Conservation (phyloP, 108 stramenopile species). For the Cafeteria roenbergensis region DNA sequence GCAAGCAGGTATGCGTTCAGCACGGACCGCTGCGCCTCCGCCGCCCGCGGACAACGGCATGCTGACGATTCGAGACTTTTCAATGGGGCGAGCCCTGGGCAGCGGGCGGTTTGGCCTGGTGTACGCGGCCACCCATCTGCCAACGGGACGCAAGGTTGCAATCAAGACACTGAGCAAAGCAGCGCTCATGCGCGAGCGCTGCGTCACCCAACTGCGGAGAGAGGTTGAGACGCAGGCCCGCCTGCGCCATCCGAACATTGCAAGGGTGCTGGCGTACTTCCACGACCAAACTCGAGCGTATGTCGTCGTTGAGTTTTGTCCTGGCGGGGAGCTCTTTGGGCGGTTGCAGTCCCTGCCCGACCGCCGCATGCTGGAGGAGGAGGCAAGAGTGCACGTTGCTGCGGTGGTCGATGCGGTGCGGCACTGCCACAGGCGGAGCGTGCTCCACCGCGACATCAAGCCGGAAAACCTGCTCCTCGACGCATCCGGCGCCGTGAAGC, state of each 20-base stretch:
- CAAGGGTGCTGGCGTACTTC: too few relatives aligned
- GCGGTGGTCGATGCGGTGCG: conserved; percentile 93
- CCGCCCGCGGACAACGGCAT: too few relatives aligned
- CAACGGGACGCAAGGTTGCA: conserved; percentile 96
- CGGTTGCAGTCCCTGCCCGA: too few relatives aligned
- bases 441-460: conserved; percentile 94
- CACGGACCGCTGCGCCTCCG: too few relatives aligned
- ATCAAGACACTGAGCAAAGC: conserved; percentile 96
- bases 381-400: conserved; percentile 92
- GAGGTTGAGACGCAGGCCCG: conserved; percentile 96
- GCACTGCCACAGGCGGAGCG: conserved; percentile 95
- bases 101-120: too few relatives aligned
- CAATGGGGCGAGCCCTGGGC: too few relatives aligned
- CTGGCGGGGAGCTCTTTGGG: too few relatives aligned
- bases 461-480: conserved; percentile 64
- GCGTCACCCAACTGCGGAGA: conserved; percentile 96
- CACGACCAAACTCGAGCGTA: too few relatives aligned
- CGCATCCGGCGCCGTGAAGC: conserved; percentile 74
- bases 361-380: conserved; percentile 79
- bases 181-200: conserved; percentile 89
- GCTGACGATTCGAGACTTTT: too few relatives aligned
- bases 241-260: conserved; percentile 97
- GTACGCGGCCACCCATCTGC: too few relatives aligned
- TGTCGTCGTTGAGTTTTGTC: too few relatives aligned
- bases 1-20: too few relatives aligned